Percentiles rank a stretch among this genome's conserved stretches.
Evolutionary conservation across 768 basidiomycete species (phyloP).

Genomic region (Russula compacta): DNA sequence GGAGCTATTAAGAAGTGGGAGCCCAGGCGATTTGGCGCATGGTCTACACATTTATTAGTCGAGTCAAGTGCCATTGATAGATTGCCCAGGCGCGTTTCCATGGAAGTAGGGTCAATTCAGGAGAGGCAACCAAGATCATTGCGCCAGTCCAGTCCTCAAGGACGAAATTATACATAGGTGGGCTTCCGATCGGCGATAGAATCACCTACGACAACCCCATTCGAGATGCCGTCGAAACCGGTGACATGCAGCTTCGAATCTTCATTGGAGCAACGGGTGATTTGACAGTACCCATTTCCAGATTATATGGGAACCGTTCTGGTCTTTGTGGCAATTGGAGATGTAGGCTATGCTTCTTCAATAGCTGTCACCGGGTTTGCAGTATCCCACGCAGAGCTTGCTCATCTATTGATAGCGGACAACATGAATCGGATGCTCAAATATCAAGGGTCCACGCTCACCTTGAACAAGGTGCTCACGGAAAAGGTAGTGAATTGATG

Average conservation of each 20-base stretch:
- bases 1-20: not conserved
- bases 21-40: not conserved
- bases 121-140: conserved; percentile 8
- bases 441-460: conserved; percentile 7
- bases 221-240: not conserved
- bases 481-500: conserved; percentile 7
- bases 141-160: not conserved
- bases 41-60: not conserved
- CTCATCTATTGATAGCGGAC: not conserved
- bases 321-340: not conserved
- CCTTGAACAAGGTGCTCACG: not conserved
- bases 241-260: not conserved
- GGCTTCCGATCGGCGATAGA: conserved; percentile 1
- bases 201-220: not conserved
- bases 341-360: not conserved
- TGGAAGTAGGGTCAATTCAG: not conserved
- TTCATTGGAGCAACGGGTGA: not conserved
- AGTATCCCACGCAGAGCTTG: not conserved
- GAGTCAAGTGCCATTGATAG: not conserved
- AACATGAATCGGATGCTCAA: not conserved
- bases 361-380: not conserved
- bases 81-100: conserved; percentile 8
- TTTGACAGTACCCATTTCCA: not conserved
- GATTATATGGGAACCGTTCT: not conserved
- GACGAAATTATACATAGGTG: not conserved